These are phyloP conservation scores for Rhynchospora breviuscula DNA, from an alignment of 176 grass and related monocot genomes.

Conservation along the genomic window DNA sequence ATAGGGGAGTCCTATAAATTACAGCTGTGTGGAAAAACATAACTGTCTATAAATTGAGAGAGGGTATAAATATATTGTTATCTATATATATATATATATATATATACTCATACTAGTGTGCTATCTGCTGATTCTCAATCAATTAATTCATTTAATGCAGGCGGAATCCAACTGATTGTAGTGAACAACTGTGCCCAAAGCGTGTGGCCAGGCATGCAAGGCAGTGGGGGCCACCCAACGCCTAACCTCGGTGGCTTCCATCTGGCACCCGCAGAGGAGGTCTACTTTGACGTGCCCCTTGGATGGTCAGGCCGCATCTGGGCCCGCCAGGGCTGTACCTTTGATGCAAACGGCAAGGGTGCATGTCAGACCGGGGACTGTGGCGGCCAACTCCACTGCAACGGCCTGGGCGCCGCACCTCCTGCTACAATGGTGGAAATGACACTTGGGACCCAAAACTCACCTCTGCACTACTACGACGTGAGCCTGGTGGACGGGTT, in stretches of 20 bases:
- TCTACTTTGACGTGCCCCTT: slow-evolving; percentile 49
- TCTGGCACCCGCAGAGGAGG: slow-evolving; percentile 50
- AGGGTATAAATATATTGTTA: neutral
- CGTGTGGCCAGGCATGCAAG: slow-evolving; percentile 75
- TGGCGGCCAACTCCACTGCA: slow-evolving; percentile 25
- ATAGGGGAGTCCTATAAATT: no score
- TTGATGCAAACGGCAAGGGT: slow-evolving; percentile 41
- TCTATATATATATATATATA: neutral
- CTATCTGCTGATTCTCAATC: neutral
- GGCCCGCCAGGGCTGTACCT: slow-evolving; percentile 68
- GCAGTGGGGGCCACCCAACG: slow-evolving; percentile 47
- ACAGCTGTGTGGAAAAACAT: no score
- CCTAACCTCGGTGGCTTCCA: slow-evolving; percentile 73
- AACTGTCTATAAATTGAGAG: no score
- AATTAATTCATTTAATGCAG: neutral
- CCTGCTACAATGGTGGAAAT: slow-evolving; percentile 77
- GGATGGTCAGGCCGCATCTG: slow-evolving; percentile 83
- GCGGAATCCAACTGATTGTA: slow-evolving; percentile 62
- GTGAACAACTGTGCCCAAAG: slow-evolving; percentile 91
- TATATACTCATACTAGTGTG: no score
- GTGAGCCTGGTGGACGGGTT: slow-evolving; percentile 84
- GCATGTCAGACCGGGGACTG: slow-evolving; percentile 35
- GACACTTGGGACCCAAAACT: slow-evolving; percentile 47
- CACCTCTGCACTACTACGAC: slow-evolving; percentile 70
- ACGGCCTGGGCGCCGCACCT: slow-evolving; percentile 19